Evolutionary conservation across 2,329 filamentous ascomycete genomes (phyloP).

Genomic region (Clarireedia homoeocarpa): DNA sequence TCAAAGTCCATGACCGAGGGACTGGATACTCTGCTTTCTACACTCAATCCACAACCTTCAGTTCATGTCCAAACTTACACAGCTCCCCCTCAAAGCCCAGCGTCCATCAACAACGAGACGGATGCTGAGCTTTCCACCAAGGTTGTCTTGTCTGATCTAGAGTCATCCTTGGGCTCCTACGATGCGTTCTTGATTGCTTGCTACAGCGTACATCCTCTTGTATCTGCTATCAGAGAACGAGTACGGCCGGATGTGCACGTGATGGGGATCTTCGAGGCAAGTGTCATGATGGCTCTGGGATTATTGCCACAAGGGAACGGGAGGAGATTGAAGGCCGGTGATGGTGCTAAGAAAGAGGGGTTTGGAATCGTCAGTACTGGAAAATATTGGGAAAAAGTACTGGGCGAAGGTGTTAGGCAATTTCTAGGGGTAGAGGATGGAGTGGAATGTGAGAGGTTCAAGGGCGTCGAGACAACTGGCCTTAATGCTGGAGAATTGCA

Average conservation of each 20-base stretch:
- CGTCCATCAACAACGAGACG: constrained; percentile 69
- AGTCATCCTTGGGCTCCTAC: constrained; percentile 39
- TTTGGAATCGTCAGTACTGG: constrained; percentile 92
- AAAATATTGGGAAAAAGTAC: constrained; percentile 69
- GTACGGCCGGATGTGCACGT: constrained; percentile 43
- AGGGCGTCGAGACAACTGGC: constrained; percentile 75
- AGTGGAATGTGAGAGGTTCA: constrained; percentile 43
- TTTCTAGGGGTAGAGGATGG: constrained; percentile 47
- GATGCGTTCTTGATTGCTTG: constrained; percentile 83
- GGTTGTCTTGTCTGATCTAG: constrained; percentile 51
- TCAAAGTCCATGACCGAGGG: constrained; percentile 63
- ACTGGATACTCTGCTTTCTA: constrained; percentile 43
- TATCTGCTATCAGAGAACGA: constrained; percentile 46
- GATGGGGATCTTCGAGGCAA: constrained; percentile 83
- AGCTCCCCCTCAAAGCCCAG: constrained; percentile 63
- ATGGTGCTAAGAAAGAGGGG: constrained; percentile 24
- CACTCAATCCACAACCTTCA: constrained; percentile 23
- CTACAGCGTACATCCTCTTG: constrained; percentile 77
- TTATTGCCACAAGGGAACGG: constrained; percentile 32
- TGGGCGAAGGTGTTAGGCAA: constrained; percentile 54
- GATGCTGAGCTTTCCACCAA: constrained; percentile 58
- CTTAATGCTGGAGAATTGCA: constrained; percentile 76
- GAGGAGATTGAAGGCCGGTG: not conserved
- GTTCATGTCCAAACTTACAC: constrained; percentile 10
- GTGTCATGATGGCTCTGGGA: constrained; percentile 42